Base-by-base conservation (phyloP, 1,284 basidiomycete species). In the Flammula alnicola region DNA sequence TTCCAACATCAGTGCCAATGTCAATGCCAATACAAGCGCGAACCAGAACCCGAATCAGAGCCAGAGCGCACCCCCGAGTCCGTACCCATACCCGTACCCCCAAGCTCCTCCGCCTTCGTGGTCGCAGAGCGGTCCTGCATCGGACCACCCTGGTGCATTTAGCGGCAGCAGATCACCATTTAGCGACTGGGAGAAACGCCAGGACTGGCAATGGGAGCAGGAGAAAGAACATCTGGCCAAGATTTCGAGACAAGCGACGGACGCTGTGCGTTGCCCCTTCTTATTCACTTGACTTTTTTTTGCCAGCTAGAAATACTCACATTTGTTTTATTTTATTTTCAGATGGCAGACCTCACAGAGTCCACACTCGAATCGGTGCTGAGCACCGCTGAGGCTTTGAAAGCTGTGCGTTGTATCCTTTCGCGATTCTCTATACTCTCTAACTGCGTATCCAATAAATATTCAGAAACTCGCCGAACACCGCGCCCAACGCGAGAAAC, bases 281-380 rank as follows among this genome's bases (percentile, higher is more conserved):
- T 33, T 17, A 19, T 17, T 14, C 7, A 16, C n/a, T 46, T 44
- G 43, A 22, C 26, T 17, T 29, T 12, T 17, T 2, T 22, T 37
- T 20, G 55, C 19, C 9, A 27, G n/a, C n/a, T n/a, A n/a, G n/a
- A n/a, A n/a, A n/a, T 17, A 2, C 23, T 37, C 22, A 56, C 19
- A 9, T 25, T 40, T 10, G 8, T 3, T 42, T 38, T 17, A 47
- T 17, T 38, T 10, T 25, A 16, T 31, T 30, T 46, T 11, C 51
- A 88, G 86, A 76, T 84, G 68, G 67, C 70, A 11, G 84, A 87
- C 38, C 62, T 87, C 47, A 87, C 87, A 3, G 86, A 88, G 64
- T 74, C 77, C n/a, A 84, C 86, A 0, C 75, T 88, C 14, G 84
- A 87, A 46, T 74, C 76, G 17, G 72, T 87, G 33, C 63, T 86